Conservation (phyloP, 208 protist species). For the Herpetomonas samuelpessoai region DNA sequence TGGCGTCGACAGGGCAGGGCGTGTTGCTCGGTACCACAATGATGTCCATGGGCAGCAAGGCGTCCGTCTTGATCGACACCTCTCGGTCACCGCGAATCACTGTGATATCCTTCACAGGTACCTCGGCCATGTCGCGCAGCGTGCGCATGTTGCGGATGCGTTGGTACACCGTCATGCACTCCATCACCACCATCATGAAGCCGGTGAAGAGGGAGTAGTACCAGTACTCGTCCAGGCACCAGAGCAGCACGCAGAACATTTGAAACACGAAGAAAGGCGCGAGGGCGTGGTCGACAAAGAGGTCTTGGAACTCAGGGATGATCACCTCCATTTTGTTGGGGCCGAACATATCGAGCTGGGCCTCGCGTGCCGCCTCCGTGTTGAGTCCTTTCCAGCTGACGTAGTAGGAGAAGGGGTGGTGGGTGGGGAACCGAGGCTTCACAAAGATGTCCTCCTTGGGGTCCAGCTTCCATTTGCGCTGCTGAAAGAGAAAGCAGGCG, state of each 20-base stretch:
- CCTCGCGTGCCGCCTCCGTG: constrained; percentile 33
- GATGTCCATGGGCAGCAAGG: constrained; percentile 95
- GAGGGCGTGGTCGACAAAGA: constrained; percentile 96
- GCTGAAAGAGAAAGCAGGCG: constrained; percentile 85
- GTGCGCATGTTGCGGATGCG: constrained; percentile 93
- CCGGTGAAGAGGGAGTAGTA: constrained; percentile 98
- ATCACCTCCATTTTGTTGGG: constrained; percentile 92
- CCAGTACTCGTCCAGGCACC: constrained; percentile 97
- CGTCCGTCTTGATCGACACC: constrained; percentile 51
- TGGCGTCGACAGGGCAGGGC: constrained; percentile 92
- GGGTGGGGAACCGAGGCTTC: constrained; percentile 83
- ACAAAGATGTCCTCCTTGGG: constrained; percentile 52
- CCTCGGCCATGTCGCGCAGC: constrained; percentile 92
- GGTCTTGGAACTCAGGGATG: constrained; percentile 93
- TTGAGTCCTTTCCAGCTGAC: constrained; percentile 61
- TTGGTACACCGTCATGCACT: constrained; percentile 94
- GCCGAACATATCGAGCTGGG: constrained; percentile 76
- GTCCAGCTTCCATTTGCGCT: constrained; percentile 90
- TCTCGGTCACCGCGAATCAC: constrained; percentile 71
- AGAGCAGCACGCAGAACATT: constrained; percentile 96
- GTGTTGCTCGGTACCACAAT: constrained; percentile 82
- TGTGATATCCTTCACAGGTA: constrained; percentile 74
- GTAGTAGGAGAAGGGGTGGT: constrained; percentile 80
- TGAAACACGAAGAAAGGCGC: constrained; percentile 99
- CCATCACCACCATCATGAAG: constrained; percentile 97